Evolutionary conservation across 2,329 filamentous ascomycete genomes (phyloP).

Genomic region (Aquanectria penicillioides): DNA sequence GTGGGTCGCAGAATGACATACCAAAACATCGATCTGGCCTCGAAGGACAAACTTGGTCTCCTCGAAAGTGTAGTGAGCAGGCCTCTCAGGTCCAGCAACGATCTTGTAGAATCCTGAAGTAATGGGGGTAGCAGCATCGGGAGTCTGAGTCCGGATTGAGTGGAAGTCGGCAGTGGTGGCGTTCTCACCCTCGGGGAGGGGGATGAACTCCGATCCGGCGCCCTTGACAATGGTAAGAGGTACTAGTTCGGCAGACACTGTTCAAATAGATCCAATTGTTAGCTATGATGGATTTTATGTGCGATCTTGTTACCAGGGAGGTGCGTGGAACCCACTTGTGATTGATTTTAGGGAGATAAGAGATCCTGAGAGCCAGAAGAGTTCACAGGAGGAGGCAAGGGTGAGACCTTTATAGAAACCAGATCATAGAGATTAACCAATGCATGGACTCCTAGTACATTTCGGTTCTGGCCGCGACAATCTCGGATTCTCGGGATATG

Average conservation of each 20-base stretch:
- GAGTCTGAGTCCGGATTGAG: constrained; percentile 35
- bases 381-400: too few species aligned
- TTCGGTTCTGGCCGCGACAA: too few species aligned
- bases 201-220: constrained; percentile 38
- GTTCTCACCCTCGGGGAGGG: constrained; percentile 34
- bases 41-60: constrained; percentile 39
- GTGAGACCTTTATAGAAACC: too few species aligned
- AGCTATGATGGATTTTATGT: too few species aligned
- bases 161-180: constrained; percentile 39
- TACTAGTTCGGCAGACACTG: constrained; percentile 33
- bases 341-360: too few species aligned
- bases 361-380: too few species aligned
- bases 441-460: too few species aligned
- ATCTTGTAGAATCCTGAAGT: constrained; percentile 41
- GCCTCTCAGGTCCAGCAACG: constrained; percentile 29
- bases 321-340: too few species aligned
- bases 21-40: constrained; percentile 37
- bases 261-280: too few species aligned
- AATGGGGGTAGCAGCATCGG: constrained; percentile 33
- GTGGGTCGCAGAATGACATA: constrained; percentile 9
- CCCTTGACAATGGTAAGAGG: constrained; percentile 40
- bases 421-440: too few species aligned
- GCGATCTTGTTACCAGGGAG: too few species aligned
- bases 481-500: too few species aligned
- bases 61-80: constrained; percentile 35